Evolutionary conservation across 202 grass and related monocot genomes (phyloP), one percentile per base, ranked within the genome.

Genomic region (Bolboschoenoplectus hybrid): DNA sequence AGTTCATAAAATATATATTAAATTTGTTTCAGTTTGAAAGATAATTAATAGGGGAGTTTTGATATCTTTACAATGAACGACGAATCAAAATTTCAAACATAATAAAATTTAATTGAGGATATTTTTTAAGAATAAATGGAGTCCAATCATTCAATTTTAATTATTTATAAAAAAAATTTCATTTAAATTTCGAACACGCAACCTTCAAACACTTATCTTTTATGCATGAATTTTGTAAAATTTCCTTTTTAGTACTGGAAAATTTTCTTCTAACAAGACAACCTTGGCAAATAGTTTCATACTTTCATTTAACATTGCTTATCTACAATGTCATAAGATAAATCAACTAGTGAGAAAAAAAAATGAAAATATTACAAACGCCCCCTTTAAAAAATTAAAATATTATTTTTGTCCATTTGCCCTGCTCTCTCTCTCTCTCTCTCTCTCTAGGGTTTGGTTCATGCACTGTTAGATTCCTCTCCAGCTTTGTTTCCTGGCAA

Each of bases 381-480:
- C 5, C 19, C n/a, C 11, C 4, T 8, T 39, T 47, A 1, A 47
- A 13, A 77, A 39, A 17, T 56, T 17, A 40, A 39, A 56, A 14
- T 56, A 8, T 74, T 50, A 0, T 2, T 40, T 57, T n/a, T 78
- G 35, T 39, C 51, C 2, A 57, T 78, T 78, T 56, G 52, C 8
- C 8, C 11, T n/a, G 74, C n/a, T 19, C 57, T 68, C 0, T 41
- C 66, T 16, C 39, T 12, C 39, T 62, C n/a, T 19, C 16, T 62
- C 14, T 26, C 34, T 41, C 36, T 41, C 36, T 68, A 0, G 4
- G 44, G n/a, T 58, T 80, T 44, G 36, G 75, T 58, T 61, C 36
- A 80, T 62, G 55, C 76, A 80, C 55, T 9, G 9, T 12, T 44
- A 80, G 74, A 61, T 80, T 80, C 53, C 55, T 41, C 45, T 62